These are phyloP conservation scores for Uncinocarpus reesii DNA, from an alignment of 2,329 filamentous ascomycete species.

Conservation along the genomic window DNA sequence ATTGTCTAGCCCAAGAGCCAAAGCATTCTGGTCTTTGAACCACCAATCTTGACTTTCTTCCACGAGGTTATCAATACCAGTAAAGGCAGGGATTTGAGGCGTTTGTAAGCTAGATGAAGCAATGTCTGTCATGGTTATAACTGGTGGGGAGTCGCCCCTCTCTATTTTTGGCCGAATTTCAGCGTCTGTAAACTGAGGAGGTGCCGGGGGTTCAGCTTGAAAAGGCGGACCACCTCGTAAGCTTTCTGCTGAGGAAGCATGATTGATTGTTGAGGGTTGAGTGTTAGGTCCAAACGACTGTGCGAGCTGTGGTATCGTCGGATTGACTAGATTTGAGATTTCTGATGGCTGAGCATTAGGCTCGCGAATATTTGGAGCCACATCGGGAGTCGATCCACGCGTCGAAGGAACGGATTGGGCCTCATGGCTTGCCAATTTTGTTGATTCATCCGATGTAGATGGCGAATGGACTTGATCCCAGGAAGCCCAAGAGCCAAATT, in stretches of 20 bases:
- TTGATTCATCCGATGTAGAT: constrained; percentile 14
- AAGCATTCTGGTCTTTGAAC: constrained; percentile 51
- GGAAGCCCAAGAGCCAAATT: constrained; percentile 59
- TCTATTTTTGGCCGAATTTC: not conserved
- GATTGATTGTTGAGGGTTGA: constrained; percentile 4
- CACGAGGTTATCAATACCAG: constrained; percentile 50
- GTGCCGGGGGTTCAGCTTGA: not conserved
- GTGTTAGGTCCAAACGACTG: constrained; percentile 15
- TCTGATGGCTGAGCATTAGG: not conserved
- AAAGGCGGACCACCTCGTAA: not conserved
- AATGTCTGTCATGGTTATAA: not conserved
- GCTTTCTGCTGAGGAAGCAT: not conserved
- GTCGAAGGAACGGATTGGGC: constrained; percentile 8
- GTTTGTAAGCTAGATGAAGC: not conserved
- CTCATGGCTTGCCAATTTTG: constrained; percentile 2
- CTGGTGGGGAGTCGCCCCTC: not conserved
- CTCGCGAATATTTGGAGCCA: not conserved
- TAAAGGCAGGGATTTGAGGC: constrained; percentile 33
- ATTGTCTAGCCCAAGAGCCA: constrained; percentile 53
- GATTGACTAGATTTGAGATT: not conserved
- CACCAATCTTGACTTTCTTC: constrained; percentile 57
- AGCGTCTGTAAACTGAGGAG: not conserved
- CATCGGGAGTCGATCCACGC: constrained; percentile 6
- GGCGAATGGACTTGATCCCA: constrained; percentile 52
- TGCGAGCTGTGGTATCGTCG: not conserved